Percentiles rank a stretch among this genome's conserved stretches.
phyloP scores from a whole-genome alignment of 176 grass and related monocot species.

The Neostapfia colusana region DNA sequence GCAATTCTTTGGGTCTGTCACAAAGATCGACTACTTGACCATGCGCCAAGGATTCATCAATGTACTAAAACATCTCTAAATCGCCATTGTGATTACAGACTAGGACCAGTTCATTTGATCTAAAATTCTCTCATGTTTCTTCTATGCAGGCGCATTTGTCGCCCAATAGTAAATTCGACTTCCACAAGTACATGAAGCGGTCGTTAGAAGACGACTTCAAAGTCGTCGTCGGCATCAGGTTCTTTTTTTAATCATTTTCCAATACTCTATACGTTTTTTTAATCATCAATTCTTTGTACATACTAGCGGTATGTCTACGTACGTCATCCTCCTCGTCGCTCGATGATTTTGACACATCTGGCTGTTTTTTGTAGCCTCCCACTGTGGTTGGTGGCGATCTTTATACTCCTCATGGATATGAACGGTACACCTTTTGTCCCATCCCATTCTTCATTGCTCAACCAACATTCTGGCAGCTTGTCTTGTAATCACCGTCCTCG shows the following conservation, averaged over 20 bases:
- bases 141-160: constrained; percentile 64
- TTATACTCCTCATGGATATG: constrained; percentile 59
- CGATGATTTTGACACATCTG: constrained; percentile 30
- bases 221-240: constrained; percentile 90
- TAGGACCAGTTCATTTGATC: background rate
- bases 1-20: constrained; percentile 85
- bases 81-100: background rate
- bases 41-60: constrained; percentile 92
- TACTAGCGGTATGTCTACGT: background rate
- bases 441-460: background rate
- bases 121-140: background rate
- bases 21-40: constrained; percentile 81
- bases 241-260: background rate
- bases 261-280: background rate
- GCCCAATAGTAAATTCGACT: constrained; percentile 65
- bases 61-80: constrained; percentile 29
- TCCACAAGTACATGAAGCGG: constrained; percentile 89
- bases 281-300: background rate
- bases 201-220: constrained; percentile 93
- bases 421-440: constrained; percentile 1
- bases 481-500: constrained; percentile 5
- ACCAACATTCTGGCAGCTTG: background rate
- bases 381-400: constrained; percentile 60
- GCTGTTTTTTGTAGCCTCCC: constrained; percentile 45
- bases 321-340: background rate